phyloP scores from a whole-genome alignment of 805 yeast species.

The Grigorovia humatica region DNA sequence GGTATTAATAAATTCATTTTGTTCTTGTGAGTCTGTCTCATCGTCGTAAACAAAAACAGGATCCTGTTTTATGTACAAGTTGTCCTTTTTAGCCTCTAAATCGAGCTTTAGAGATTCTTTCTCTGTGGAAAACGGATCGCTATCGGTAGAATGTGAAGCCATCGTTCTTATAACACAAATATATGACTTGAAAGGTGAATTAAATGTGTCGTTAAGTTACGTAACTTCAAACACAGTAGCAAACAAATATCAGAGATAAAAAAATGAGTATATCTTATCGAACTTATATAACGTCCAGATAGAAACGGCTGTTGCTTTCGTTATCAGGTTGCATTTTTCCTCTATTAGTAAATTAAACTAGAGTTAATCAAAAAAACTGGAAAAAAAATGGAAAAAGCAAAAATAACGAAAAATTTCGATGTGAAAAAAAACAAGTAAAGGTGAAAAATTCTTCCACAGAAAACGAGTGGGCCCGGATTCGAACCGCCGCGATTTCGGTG shows the following conservation, averaged over 20 bases:
- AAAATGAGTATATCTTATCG: not conserved
- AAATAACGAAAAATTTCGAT: not conserved
- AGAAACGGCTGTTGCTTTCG: too few species aligned
- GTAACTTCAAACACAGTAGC: not conserved
- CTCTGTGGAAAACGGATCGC: not conserved
- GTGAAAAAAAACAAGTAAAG: not conserved
- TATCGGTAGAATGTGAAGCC: not conserved
- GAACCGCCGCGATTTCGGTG: too few species aligned
- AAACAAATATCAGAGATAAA: not conserved
- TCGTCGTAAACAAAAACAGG: not conserved
- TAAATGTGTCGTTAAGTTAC: not conserved
- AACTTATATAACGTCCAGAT: not conserved
- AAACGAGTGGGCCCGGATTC: too few species aligned
- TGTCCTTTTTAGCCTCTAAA: not conserved
- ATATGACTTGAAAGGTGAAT: not conserved
- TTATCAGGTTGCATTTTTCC: too few species aligned
- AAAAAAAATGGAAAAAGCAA: not conserved
- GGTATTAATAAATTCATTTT: slow-evolving; percentile 8
- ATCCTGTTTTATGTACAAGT: not conserved
- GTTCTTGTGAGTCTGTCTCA: slow-evolving; percentile 4
- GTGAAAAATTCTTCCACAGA: not conserved
- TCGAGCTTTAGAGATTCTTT: not conserved
- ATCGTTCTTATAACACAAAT: not conserved
- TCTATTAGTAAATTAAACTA: not conserved
- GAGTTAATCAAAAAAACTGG: not conserved